Conservation (phyloP, 495 filamentous ascomycete genomes). For the Ramalina intermedia region DNA sequence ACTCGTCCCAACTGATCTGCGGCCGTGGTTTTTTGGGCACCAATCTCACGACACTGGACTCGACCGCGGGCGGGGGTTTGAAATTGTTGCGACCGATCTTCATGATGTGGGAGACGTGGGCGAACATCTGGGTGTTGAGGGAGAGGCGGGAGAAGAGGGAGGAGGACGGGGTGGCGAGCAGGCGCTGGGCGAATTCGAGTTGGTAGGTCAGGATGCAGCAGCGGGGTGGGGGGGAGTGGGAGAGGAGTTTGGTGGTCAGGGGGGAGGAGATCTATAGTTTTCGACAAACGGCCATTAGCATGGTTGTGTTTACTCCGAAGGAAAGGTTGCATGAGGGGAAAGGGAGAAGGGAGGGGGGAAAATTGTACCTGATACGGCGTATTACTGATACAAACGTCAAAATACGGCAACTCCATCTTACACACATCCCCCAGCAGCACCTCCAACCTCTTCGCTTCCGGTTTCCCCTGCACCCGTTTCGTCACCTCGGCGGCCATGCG, state of each 20-base stretch:
- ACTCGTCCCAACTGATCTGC: slow-evolving; percentile 81
- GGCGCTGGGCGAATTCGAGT: slow-evolving; percentile 61
- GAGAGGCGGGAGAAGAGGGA: slow-evolving; percentile 73
- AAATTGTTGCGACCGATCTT: slow-evolving; percentile 93
- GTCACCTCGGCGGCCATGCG: slow-evolving; percentile 95
- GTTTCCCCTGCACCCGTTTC: slow-evolving; percentile 75
- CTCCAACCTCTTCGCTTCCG: slow-evolving; percentile 64
- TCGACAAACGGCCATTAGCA: not conserved
- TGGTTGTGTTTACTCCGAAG: not conserved
- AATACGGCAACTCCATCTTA: slow-evolving; percentile 73
- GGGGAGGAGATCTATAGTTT: slow-evolving; percentile 62
- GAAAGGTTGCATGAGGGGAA: not conserved
- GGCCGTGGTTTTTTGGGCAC: slow-evolving; percentile 70
- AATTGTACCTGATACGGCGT: slow-evolving; percentile 63
- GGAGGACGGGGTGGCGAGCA: slow-evolving; percentile 65
- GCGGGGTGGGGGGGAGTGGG: slow-evolving; percentile 59
- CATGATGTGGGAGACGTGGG: slow-evolving; percentile 73
- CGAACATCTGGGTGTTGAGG: slow-evolving; percentile 93
- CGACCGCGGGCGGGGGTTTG: slow-evolving; percentile 82
- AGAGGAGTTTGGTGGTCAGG: slow-evolving; percentile 77
- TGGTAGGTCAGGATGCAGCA: slow-evolving; percentile 82
- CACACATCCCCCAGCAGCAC: slow-evolving; percentile 87
- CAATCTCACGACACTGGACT: slow-evolving; percentile 66
- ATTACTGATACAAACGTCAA: slow-evolving; percentile 86
- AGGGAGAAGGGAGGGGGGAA: not conserved